These are phyloP conservation scores for Spizellomyces punctatus DNA, from an alignment of 192 early-diverging fungal species.

Conservation along the genomic window DNA sequence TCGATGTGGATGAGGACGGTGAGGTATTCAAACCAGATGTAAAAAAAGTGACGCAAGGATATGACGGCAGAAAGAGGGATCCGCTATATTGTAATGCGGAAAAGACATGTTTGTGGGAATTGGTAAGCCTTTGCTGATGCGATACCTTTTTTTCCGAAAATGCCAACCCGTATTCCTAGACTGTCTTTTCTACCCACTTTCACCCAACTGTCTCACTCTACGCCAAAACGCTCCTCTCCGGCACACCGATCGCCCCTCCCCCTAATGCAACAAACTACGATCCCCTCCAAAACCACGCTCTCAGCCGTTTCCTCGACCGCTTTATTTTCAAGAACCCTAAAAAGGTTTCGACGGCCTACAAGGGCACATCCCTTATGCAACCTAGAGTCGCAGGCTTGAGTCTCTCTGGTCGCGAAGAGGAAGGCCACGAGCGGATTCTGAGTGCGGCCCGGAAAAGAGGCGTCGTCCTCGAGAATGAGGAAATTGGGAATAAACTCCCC, in stretches of 20 bases:
- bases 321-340: slow-evolving; percentile 97
- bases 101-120: slow-evolving; percentile 87
- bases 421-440: slow-evolving; percentile 46
- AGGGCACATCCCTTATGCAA: slow-evolving; percentile 68
- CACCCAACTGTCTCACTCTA: slow-evolving; percentile 92
- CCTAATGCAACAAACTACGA: slow-evolving; percentile 66
- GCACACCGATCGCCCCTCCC: slow-evolving; percentile 65
- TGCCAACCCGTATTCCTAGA: slow-evolving; percentile 36
- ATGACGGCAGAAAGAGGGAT: slow-evolving; percentile 86
- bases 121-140: slow-evolving; percentile 52
- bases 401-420: slow-evolving; percentile 22
- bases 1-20: slow-evolving; percentile 56
- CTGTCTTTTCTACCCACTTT: slow-evolving; percentile 75
- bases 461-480: slow-evolving; percentile 68
- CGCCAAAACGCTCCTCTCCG: slow-evolving; percentile 69
- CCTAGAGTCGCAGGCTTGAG: slow-evolving; percentile 27
- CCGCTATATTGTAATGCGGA: slow-evolving; percentile 84
- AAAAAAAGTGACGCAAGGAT: slow-evolving; percentile 39
- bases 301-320: slow-evolving; percentile 90
- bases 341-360: slow-evolving; percentile 57
- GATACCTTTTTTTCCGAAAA: not conserved
- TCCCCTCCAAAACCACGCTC: slow-evolving; percentile 86
- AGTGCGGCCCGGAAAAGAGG: slow-evolving; percentile 59
- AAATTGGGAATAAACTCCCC: slow-evolving; percentile 38
- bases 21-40: slow-evolving; percentile 16